Conservation (phyloP, 2,329 filamentous ascomycete species). For the Scedosporium dehoogii region DNA sequence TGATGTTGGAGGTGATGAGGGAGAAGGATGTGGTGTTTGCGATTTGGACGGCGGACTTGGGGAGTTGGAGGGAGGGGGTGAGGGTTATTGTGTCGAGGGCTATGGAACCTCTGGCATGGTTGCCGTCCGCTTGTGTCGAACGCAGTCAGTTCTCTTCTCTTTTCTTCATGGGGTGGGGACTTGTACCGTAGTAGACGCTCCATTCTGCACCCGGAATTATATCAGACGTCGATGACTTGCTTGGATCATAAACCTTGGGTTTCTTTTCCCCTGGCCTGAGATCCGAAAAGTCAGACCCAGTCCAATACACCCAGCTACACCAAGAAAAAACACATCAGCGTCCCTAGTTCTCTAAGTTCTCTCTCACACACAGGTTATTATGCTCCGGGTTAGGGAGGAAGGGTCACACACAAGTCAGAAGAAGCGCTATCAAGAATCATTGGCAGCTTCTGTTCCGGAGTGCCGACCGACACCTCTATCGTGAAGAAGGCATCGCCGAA, state of each 20-base stretch:
- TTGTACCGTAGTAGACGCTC: slow-evolving; percentile 38
- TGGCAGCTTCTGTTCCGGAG: slow-evolving; percentile 34
- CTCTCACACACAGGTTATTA: neutral
- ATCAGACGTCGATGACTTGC: slow-evolving; percentile 32
- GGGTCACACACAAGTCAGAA: slow-evolving; percentile 49
- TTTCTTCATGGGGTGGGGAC: too few species aligned
- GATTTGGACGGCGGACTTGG: slow-evolving; percentile 38
- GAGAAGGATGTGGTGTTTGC: slow-evolving; percentile 31
- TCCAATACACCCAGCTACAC: slow-evolving; percentile 1
- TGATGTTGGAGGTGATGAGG: slow-evolving; percentile 29
- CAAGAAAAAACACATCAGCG: neutral
- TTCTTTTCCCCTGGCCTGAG: slow-evolving; percentile 33
- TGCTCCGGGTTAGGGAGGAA: neutral
- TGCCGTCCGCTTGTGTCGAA: slow-evolving; percentile 29
- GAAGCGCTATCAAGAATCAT: slow-evolving; percentile 46
- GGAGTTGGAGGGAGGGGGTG: slow-evolving; percentile 29
- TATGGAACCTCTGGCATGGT: slow-evolving; percentile 33
- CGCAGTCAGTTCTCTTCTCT: neutral
- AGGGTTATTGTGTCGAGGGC: slow-evolving; percentile 40
- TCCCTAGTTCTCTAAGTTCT: neutral
- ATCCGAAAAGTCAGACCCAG: slow-evolving; percentile 15
- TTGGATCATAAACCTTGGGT: slow-evolving; percentile 29
- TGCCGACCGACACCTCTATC: slow-evolving; percentile 34
- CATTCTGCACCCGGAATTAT: slow-evolving; percentile 34
- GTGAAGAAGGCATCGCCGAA: slow-evolving; percentile 31